phyloP scores from a whole-genome alignment of 768 basidiomycete genomes.

The Naganishia kalamii region DNA sequence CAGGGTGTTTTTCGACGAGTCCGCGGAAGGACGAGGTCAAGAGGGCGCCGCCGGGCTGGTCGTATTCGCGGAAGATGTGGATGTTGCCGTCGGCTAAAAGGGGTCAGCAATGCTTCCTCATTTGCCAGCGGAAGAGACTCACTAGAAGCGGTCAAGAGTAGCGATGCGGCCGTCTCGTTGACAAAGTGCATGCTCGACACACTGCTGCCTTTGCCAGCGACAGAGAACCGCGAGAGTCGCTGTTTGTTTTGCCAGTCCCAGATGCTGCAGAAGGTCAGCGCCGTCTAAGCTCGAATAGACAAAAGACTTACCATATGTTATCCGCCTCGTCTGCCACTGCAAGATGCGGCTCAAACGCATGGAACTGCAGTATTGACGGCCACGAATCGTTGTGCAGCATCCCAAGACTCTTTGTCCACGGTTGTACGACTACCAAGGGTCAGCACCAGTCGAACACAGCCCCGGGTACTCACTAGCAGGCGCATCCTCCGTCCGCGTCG shows the following conservation, averaged over 20 bases:
- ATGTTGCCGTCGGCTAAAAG: slow-evolving; percentile 77
- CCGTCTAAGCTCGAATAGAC: too few species aligned
- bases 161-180: slow-evolving; percentile 89
- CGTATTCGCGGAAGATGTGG: slow-evolving; percentile 87
- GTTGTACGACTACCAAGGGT: slow-evolving; percentile 30
- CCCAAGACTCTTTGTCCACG: slow-evolving; percentile 48
- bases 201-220: slow-evolving; percentile 74
- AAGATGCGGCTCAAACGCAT: slow-evolving; percentile 84
- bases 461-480: slow-evolving; percentile 58
- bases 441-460: slow-evolving; percentile 9
- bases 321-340: slow-evolving; percentile 78
- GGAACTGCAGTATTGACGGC: slow-evolving; percentile 58
- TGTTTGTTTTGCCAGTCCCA: slow-evolving; percentile 88
- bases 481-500: slow-evolving; percentile 65
- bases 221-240: slow-evolving; percentile 74
- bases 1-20: slow-evolving; percentile 66
- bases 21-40: slow-evolving; percentile 93
- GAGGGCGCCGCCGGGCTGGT: slow-evolving; percentile 66
- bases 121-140: slow-evolving; percentile 49
- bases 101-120: neutral
- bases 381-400: slow-evolving; percentile 46
- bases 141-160: slow-evolving; percentile 74
- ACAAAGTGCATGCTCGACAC: slow-evolving; percentile 86
- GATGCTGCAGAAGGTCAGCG: slow-evolving; percentile 47
- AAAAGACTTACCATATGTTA: slow-evolving; percentile 55